phyloP scores from a whole-genome alignment of 371 early-diverging fungal species.

The Mortierella sp. region DNA sequence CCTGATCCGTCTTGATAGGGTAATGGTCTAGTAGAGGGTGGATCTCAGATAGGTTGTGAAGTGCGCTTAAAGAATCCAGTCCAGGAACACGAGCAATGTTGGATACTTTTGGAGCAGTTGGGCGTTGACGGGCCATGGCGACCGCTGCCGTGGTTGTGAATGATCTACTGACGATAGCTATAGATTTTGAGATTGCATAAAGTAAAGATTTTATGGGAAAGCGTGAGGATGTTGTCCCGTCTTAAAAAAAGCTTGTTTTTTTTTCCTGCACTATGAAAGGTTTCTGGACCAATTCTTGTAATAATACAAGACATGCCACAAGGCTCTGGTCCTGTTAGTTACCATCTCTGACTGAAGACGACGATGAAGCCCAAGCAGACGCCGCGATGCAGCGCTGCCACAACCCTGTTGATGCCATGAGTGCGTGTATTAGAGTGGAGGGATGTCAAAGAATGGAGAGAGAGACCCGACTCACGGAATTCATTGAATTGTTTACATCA shows the following conservation, averaged over 20 bases:
- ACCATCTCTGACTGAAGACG: slow-evolving; percentile 36
- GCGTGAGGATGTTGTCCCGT: neutral
- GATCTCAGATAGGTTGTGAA: slow-evolving; percentile 53
- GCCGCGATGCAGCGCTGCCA: slow-evolving; percentile 47
- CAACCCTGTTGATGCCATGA: slow-evolving; percentile 51
- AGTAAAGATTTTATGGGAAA: neutral
- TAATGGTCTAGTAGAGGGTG: slow-evolving; percentile 55
- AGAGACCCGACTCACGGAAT: neutral
- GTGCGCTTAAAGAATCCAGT: slow-evolving; percentile 24
- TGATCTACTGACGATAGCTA: slow-evolving; percentile 30
- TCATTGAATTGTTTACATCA: slow-evolving; percentile 10
- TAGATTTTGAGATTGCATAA: neutral
- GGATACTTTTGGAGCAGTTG: slow-evolving; percentile 15
- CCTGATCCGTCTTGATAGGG: slow-evolving; percentile 39
- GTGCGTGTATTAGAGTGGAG: slow-evolving; percentile 1
- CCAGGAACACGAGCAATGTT: slow-evolving; percentile 36
- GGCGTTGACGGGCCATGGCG: slow-evolving; percentile 43
- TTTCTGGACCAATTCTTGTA: neutral
- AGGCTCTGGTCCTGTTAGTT: slow-evolving; percentile 1
- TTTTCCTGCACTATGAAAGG: neutral
- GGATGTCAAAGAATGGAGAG: neutral
- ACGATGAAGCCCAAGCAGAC: slow-evolving; percentile 26
- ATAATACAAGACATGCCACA: neutral
- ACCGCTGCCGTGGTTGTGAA: slow-evolving; percentile 31
- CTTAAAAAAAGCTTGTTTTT: neutral